Evolutionary conservation across 1,139 yeast genomes (phyloP).

Genomic region (Eremothecium sinecaudum): DNA sequence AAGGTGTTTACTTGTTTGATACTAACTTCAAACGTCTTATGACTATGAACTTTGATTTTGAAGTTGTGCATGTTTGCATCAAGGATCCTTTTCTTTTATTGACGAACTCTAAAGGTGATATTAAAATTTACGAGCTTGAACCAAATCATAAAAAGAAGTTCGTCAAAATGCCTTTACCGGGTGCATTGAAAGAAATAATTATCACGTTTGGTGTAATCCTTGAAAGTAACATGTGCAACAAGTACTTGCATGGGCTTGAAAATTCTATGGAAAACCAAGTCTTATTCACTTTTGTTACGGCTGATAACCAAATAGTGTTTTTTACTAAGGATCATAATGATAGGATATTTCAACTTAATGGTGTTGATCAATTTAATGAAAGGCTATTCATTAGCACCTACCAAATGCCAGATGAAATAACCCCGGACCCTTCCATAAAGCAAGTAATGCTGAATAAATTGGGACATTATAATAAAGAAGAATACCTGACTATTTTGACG

Average conservation of each 20-base stretch:
- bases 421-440: constrained; percentile 67
- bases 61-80: constrained; percentile 47
- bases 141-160: constrained; percentile 31
- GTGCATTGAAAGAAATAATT: constrained; percentile 47
- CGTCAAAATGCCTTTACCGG: constrained; percentile 37
- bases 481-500: constrained; percentile 61
- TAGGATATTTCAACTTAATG: constrained; percentile 54
- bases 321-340: constrained; percentile 58
- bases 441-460: constrained; percentile 57
- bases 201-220: constrained; percentile 63
- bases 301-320: constrained; percentile 62
- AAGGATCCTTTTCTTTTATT: constrained; percentile 49
- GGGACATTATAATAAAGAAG: constrained; percentile 50
- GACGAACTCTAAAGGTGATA: constrained; percentile 54
- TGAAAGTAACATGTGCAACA: constrained; percentile 33
- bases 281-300: constrained; percentile 60
- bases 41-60: constrained; percentile 38
- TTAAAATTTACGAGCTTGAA: constrained; percentile 36
- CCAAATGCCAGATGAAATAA: constrained; percentile 47
- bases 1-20: constrained; percentile 56
- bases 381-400: constrained; percentile 45
- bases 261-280: constrained; percentile 35
- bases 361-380: constrained; percentile 50
- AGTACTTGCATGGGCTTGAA: constrained; percentile 21
- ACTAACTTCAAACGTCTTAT: constrained; percentile 43